Evolutionary conservation across 208 protist species (phyloP), one percentile per base, ranked within the genome.

Genomic region (Leishmania major): DNA sequence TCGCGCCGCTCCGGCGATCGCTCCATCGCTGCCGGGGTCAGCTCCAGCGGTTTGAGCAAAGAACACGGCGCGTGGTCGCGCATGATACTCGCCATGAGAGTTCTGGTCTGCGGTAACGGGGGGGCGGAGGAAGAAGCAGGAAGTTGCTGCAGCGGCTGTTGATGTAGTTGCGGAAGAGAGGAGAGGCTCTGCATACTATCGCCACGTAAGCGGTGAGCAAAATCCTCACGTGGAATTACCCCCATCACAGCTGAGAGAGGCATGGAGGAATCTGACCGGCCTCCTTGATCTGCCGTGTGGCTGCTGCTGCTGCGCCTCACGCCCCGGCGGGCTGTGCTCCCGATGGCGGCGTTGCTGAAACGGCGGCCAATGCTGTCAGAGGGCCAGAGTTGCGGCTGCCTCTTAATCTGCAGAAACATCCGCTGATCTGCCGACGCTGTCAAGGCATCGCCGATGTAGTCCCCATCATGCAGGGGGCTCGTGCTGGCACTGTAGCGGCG

Each of bases 401-500:
- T 28, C 17, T 69, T 15, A 49, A 69, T 11, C 47, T 53, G 45
- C 71, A 57, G 40, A 11, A 47, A 35, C 28, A 35, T 19, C 40
- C 71, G 71, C 47, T 51, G 71, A 4, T 75, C 47, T 57, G 45
- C n/a, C n/a, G 71, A 75, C 71, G 71, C 25, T 35, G 47, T 25
- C 40, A 47, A 75, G 11, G 47, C 10, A 17, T 57, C n/a, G 15
- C 25, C n/a, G 49, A 31, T 45, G 73, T 59, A n/a, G 7, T 47
- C 31, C n/a, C 35, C 13, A 31, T 57, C 51, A 10, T 55, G 35
- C 73, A 28, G 28, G 15, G 73, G 47, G 31, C 31, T 62, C 13
- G 51, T 40, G 51, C 17, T 77, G 73, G 51, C 51, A 62, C 49
- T 77, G 73, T 45, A 57, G 51, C 73, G 73, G 73, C 35, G 73